Base-by-base conservation (phyloP, 352 stramenopile genomes). In the Plasmopara halstedii region DNA sequence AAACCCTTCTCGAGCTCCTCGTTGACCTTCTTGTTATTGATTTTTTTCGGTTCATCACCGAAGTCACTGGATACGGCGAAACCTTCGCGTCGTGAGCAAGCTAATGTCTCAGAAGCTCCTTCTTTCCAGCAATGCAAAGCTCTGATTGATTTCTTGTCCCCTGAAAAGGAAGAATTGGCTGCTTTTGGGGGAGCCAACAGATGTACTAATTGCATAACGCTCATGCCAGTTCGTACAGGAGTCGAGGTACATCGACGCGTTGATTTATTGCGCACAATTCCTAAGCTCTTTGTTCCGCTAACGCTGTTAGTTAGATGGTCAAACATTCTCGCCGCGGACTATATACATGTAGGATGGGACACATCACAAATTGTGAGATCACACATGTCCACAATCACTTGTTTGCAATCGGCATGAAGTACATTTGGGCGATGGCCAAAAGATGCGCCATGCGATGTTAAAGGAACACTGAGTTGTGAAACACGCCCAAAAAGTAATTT, bases 261-360 rank as follows among this genome's bases (percentile, higher is more conserved):
- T 7, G 32, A 53, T 26, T 60, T 58, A 14, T n/a, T 35, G 48
- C 45, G 14, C 57, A 56, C 15, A 42, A 45, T 56, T 38, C 53
- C 47, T 20, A 42, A 53, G 46, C 41, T 62, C 2, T 59, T 53
- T 22, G 35, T 38, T 34, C 42, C 45, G 31, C 60, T 50, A 40
- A 70, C 20, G 14, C 35, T 51, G 52, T 66, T 72, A 21, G 70
- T 84, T 7, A 80, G 33, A 4, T 77, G 74, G 22, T 87, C 62
- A 43, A 85, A 91, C 70, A 88, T 78, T 10, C 76, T 68, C 2
- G 76, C 67, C 0, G 76, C 79, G 5, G 79, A 88, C 72, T 87
- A 7, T 35, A 17, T 18, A 35, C 11, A 35, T 35, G 31, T n/a
- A n/a, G 49, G 6, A 58, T 42, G 10, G 18, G 14, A 4, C 23